These are phyloP conservation scores for Kwoniella bestiolae DNA, from an alignment of 768 basidiomycete species.

Conservation along the genomic window DNA sequence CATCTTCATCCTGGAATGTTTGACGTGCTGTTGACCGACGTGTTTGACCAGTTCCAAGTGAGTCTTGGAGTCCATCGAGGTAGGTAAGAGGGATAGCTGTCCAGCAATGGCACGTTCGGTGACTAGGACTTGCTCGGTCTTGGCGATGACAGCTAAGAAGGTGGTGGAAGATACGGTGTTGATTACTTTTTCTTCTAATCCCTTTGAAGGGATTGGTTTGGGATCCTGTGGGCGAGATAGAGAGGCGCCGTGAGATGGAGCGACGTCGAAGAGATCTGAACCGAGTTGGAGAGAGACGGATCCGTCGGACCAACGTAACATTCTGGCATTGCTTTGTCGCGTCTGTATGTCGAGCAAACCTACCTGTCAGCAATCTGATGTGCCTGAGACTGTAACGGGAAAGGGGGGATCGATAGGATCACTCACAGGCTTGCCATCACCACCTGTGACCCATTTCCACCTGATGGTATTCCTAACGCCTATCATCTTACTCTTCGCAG, in stretches of 20 bases:
- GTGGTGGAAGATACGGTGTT: constrained; percentile 25
- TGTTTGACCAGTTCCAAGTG: constrained; percentile 47
- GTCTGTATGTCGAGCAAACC: too few species aligned
- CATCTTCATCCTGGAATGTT: constrained; percentile 47
- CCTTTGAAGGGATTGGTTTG: constrained; percentile 13
- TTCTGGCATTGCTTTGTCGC: constrained; percentile 84
- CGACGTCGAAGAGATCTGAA: constrained; percentile 89
- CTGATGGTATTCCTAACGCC: constrained; percentile 92
- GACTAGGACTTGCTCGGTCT: constrained; percentile 37
- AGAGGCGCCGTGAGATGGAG: constrained; percentile 36
- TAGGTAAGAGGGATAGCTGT: constrained; percentile 46
- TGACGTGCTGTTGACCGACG: constrained; percentile 51
- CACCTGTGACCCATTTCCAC: constrained; percentile 90
- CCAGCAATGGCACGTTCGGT: constrained; percentile 52
- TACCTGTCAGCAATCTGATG: too few species aligned
- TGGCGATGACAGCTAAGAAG: constrained; percentile 35
- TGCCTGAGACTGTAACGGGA: too few species aligned
- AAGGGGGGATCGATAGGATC: background rate
- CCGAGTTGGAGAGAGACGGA: constrained; percentile 86
- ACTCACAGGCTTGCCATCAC: constrained; percentile 75
- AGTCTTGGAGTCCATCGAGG: constrained; percentile 46
- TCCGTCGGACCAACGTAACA: constrained; percentile 96
- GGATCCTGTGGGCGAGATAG: constrained; percentile 28
- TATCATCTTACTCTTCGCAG: constrained; percentile 72
- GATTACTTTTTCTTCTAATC: background rate